Evolutionary conservation across 2,329 filamentous ascomycete genomes (phyloP).

Genomic region (Stagonosporopsis vannaccii): DNA sequence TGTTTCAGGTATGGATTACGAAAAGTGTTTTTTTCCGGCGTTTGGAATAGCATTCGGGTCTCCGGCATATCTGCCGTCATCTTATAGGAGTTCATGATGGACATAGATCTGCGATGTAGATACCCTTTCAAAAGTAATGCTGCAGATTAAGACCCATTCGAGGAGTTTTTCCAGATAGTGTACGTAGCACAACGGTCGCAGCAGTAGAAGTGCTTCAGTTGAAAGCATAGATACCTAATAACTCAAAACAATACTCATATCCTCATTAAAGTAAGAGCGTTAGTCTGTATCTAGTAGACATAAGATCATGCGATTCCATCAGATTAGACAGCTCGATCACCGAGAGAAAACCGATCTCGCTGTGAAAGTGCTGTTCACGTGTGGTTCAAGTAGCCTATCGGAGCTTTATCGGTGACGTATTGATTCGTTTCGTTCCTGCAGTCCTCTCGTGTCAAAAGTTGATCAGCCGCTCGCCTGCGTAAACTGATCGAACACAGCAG

Average conservation of each 20-base stretch:
- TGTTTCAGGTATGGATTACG: conserved; percentile 24
- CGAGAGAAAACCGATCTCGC: conserved; percentile 3
- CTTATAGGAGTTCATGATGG: conserved; percentile 17
- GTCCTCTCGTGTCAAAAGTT: conserved; percentile 8
- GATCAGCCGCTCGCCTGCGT: conserved; percentile 8
- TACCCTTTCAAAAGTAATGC: conserved; percentile 16
- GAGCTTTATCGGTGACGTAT: conserved; percentile 23
- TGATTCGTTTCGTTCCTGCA: conserved; percentile 19
- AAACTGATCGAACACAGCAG: conserved; percentile 4
- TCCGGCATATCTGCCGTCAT: conserved; percentile 5
- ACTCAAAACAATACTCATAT: background rate
- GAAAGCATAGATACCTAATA: conserved; percentile 18
- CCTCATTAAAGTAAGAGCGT: background rate
- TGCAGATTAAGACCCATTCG: background rate
- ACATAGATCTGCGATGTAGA: conserved; percentile 14
- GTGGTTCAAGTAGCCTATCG: conserved; percentile 8
- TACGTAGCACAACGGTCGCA: background rate
- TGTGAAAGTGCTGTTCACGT: conserved; percentile 8
- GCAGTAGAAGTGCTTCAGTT: conserved; percentile 8
- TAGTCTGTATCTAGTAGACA: background rate
- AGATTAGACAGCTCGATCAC: conserved; percentile 5
- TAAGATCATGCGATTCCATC: background rate
- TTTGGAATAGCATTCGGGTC: background rate
- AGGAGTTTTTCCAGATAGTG: conserved; percentile 1
- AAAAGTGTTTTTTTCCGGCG: conserved; percentile 28